Evolutionary conservation across 495 filamentous ascomycete species (phyloP), one percentile per base, ranked within the genome.

Genomic region (Cladorrhinum samala): DNA sequence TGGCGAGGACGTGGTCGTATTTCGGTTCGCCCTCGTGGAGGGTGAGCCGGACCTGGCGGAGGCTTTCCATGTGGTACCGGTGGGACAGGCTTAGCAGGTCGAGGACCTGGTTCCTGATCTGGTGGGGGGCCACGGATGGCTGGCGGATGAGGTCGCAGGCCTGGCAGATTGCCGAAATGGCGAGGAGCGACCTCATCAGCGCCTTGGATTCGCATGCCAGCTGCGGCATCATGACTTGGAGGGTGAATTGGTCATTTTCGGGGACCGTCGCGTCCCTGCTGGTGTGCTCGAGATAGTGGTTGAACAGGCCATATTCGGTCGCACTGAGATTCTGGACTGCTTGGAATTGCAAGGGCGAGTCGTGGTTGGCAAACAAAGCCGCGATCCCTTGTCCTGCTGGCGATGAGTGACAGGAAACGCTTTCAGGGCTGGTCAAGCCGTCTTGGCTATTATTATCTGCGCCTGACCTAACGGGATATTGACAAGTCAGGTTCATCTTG

Each of bases 281-380:
- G 1, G 71, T 75, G 59, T 75, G 71, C 11, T 67, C 62, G 24
- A 74, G 60, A 39, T 71, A 75, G 62, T 74, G 70, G 23, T 55
- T 56, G 9, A 75, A 40, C 1, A 75, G 62, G 38, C 62, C 61
- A 36, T 69, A 60, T 23, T 74, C 72, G 21, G 53, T 59, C 9
- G 65, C 58, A 4, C 61, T 53, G 1, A 74, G 63, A 11, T 43
- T 47, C 42, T 58, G 43, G 2, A 53, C 53, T 2, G 38, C 41
- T 17, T 41, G 54, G 1, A 49, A 51, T 11, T 18, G 53, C 38
- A 60, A 25, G 1, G 55, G 40, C 41, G 52, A 54, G 17, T 51
- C 55, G 21, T 48, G 41, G 24, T 24, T 7, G 50, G 25, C 23
- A 42, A 42, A 41, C 17, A 13, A 8, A 39, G 42, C 18, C 27